These are phyloP conservation scores for Eucalyptus rudis DNA, from an alignment of 345 rosid species.

Conservation along the genomic window DNA sequence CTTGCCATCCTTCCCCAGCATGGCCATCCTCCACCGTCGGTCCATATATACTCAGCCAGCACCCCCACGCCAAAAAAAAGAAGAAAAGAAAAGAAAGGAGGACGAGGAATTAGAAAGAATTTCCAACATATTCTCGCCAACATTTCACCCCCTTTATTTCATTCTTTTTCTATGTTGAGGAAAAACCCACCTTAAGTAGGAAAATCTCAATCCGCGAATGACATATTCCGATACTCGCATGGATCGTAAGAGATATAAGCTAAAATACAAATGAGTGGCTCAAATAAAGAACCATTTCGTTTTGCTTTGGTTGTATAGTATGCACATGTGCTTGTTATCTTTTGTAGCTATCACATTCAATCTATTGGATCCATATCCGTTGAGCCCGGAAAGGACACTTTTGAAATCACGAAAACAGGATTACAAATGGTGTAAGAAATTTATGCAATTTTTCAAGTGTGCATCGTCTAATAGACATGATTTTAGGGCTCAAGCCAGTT, in stretches of 20 bases:
- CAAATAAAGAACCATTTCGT: fast-evolving
- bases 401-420: background rate
- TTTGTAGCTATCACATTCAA: background rate
- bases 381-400: fast-evolving
- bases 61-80: background rate
- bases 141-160: background rate
- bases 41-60: background rate
- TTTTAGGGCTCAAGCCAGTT: background rate
- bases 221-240: background rate
- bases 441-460: background rate
- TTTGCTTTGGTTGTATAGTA: background rate
- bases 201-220: background rate
- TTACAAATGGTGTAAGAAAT: background rate
- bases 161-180: background rate
- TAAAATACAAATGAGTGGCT: background rate
- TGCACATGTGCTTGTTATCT: background rate
- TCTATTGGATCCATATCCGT: fast-evolving
- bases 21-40: background rate
- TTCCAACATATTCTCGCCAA: background rate
- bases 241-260: fast-evolving
- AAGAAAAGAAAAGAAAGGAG: too few relatives aligned
- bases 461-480: background rate
- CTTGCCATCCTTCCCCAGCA: background rate
- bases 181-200: background rate
- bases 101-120: background rate